Evolutionary conservation across 2,329 filamentous ascomycete genomes (phyloP).

Genomic region (Coniosporium uncinatum): DNA sequence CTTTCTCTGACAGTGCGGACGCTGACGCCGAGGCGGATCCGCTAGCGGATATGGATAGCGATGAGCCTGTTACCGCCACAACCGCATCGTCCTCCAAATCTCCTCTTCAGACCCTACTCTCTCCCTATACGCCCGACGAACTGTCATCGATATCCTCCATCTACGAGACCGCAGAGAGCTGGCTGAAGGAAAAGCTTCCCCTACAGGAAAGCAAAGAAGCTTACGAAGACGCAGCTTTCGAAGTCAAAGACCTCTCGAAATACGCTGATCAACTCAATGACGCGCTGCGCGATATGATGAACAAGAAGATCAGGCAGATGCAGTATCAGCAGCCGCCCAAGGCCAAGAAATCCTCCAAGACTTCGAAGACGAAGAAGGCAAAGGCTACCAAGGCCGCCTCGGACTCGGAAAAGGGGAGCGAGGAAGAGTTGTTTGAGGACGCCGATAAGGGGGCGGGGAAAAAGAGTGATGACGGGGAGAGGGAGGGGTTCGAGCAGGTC

Average conservation of each 20-base stretch:
- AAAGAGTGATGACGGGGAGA: conserved; percentile 13
- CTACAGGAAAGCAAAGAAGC: conserved; percentile 65
- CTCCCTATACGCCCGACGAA: conserved; percentile 70
- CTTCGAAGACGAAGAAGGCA: conserved; percentile 31
- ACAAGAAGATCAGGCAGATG: conserved; percentile 55
- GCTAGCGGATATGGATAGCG: conserved; percentile 67
- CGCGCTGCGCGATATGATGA: conserved; percentile 62
- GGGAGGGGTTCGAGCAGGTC: not conserved
- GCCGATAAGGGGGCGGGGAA: conserved; percentile 11
- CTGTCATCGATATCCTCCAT: conserved; percentile 58
- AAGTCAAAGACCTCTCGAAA: conserved; percentile 63
- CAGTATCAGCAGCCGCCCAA: not conserved
- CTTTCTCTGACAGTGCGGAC: conserved; percentile 32
- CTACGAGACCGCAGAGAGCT: conserved; percentile 58
- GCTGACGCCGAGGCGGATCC: conserved; percentile 42
- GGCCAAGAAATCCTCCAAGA: conserved; percentile 17
- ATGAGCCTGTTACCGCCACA: conserved; percentile 39
- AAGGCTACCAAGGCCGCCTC: conserved; percentile 19
- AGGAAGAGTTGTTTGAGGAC: conserved; percentile 16
- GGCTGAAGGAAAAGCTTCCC: conserved; percentile 68
- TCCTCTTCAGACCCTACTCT: conserved; percentile 44
- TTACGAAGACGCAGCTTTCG: conserved; percentile 70
- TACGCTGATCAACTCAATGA: conserved; percentile 69
- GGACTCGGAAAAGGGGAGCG: conserved; percentile 8
- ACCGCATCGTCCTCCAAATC: conserved; percentile 29